Evolutionary conservation across 805 yeast genomes (phyloP), one percentile per base, ranked within the genome.

Genomic region (Wickerhamiella dianesei): DNA sequence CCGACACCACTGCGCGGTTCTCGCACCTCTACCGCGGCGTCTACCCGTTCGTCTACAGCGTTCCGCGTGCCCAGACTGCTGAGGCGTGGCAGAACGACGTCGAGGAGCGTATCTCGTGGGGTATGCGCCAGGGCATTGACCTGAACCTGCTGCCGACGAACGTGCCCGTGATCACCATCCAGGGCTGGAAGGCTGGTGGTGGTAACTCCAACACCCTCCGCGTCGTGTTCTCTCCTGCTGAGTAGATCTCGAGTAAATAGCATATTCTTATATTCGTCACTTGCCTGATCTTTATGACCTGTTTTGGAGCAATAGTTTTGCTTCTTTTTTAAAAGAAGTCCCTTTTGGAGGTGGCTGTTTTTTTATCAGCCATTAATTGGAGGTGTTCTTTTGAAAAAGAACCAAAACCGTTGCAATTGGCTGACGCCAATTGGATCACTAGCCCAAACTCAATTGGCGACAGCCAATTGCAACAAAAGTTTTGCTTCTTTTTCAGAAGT

Each of bases 151-250:
- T 92, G 66, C 69, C 71, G 60, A 80, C 77, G 69, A 95, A 95
- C 69, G 96, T 87, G 67, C 72, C 82, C 52, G 82, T 86, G 60
- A 85, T 92, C 57, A 84, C 95, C 64, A 82, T 92, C 69, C 98
- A 92, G 77, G 98, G 98, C 68, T 92, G 95, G 89, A 84, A 94
- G 64, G 83, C 89, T 68, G 97, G 97, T 73, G 76, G 86, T 57
- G 98, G 98, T 66, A 96, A 92, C 81, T 85, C 98, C 64, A 92
- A 92, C 83, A 92, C 98, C 55, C 77, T 92, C 69, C 89, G 97
- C 76, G 79, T 89, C 65, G 55, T 61, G 44, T 53, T 56, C 48
- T 46, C 45, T 20, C 40, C 21, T 22, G 21, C 3, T 21, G 35
- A 25, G 21, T 29, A 21, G 44, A 41, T 19, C 18, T 40, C n/a